These are phyloP conservation scores for Piedraia hortae DNA, from an alignment of 2,329 filamentous ascomycete species.

Conservation along the genomic window DNA sequence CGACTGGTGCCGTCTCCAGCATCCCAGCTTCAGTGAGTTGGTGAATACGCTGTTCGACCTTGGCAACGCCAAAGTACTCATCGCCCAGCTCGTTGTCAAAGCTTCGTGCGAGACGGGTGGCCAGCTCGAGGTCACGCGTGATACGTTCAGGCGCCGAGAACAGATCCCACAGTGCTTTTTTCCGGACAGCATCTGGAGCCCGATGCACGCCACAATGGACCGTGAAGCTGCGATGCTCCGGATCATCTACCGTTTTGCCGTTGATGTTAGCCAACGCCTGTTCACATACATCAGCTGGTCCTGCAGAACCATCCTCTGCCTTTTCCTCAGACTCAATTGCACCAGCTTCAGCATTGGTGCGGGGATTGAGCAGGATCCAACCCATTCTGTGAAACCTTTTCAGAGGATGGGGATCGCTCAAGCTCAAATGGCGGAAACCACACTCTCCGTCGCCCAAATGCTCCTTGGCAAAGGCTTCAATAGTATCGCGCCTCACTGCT, in stretches of 20 bases:
- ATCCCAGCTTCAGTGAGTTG: conserved; percentile 46
- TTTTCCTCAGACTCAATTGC: conserved; percentile 7
- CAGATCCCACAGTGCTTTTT: conserved; percentile 90
- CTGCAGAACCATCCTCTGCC: conserved; percentile 4
- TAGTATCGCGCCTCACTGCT: conserved; percentile 75
- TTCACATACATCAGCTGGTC: conserved; percentile 19
- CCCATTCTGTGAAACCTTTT: conserved; percentile 95
- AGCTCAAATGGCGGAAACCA: conserved; percentile 82
- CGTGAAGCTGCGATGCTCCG: conserved; percentile 80
- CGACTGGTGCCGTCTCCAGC: conserved; percentile 21
- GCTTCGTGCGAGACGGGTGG: conserved; percentile 54
- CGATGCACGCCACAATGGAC: conserved; percentile 93
- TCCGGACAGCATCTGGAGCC: conserved; percentile 57
- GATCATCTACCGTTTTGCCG: conserved; percentile 87
- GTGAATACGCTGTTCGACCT: conserved; percentile 68
- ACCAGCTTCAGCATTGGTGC: conserved; percentile 37
- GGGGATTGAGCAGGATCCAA: conserved; percentile 88
- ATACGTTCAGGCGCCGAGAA: conserved; percentile 87
- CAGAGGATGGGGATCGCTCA: conserved; percentile 87
- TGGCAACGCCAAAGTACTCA: conserved; percentile 46
- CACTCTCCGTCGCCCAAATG: conserved; percentile 74
- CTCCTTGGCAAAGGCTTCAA: conserved; percentile 85
- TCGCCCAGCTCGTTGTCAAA: conserved; percentile 63
- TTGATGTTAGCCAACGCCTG: conserved; percentile 86
- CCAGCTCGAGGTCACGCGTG: conserved; percentile 64